phyloP scores from a whole-genome alignment of 257 asterid genomes.

The Ophiorrhiza pumila region DNA sequence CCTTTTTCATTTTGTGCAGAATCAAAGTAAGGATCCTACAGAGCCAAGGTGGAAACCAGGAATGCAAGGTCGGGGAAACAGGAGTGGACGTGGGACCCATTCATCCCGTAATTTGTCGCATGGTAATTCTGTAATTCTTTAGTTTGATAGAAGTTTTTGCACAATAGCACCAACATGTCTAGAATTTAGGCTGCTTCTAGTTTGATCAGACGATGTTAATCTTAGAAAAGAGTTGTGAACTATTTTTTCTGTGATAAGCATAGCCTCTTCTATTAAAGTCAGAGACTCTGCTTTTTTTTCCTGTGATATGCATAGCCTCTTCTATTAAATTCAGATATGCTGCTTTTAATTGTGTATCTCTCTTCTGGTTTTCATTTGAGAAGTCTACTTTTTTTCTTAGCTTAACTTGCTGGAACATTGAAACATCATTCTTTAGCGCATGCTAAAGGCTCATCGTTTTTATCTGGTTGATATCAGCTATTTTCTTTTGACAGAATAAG shows the following conservation, averaged over 20 bases:
- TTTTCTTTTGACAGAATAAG: background rate
- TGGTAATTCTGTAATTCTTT: conserved; percentile 52
- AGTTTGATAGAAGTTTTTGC: background rate
- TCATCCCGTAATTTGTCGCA: conserved; percentile 49
- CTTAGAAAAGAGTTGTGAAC: no score
- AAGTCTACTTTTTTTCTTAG: background rate
- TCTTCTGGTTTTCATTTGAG: background rate
- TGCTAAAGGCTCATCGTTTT: background rate
- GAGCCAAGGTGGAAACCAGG: conserved; percentile 70
- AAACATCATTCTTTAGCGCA: background rate
- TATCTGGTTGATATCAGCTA: background rate
- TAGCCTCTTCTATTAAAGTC: no score
- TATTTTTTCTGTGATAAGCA: no score
- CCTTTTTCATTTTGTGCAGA: conserved; percentile 39
- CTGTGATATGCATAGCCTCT: background rate
- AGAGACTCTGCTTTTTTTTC: no score
- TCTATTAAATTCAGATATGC: background rate
- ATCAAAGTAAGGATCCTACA: conserved; percentile 53
- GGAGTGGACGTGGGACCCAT: conserved; percentile 61
- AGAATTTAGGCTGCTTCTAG: background rate
- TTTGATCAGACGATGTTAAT: background rate
- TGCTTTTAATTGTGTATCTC: background rate
- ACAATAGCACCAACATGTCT: background rate
- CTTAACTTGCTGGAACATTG: conserved; percentile 5
- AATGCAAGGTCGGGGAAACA: conserved; percentile 53